Evolutionary conservation across 1,139 yeast genomes (phyloP), one percentile per base, ranked within the genome.

Genomic region (Zygoascus meyerae): DNA sequence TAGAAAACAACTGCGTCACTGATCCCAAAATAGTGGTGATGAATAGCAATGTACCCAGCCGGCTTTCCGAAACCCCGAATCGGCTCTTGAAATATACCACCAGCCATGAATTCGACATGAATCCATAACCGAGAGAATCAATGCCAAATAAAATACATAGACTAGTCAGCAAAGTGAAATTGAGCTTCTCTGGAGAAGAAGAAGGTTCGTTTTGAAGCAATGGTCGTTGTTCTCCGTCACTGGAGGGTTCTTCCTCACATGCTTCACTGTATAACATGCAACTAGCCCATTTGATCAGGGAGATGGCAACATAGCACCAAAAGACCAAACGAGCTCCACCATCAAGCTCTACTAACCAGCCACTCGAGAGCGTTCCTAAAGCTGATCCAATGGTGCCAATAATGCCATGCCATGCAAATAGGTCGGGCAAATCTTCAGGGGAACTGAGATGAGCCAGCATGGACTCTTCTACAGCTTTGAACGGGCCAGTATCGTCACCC

Each of bases 401-500:
- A 42, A 86, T 63, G 11, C 82, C 79, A 60, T 82, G 79, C 58
- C 79, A 73, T 0, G 95, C 89, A 68, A 81, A 87, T 1, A 86
- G 71, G 52, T 81, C 87, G 0, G 95, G 83, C 40, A 95, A 70
- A 48, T 78, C 77, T 43, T 72, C 73, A 42, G 73, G 73, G 0
- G 83, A 79, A 0, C 95, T 83, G 55, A 89, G 67, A 64, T 86
- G 95, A 0, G 96, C 95, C 48, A 89, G 71, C 29, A 86, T 76
- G 0, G 95, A 84, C 61, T 89, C 96, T 61, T 89, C 97, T 16
- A 89, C 80, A 1, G 95, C 80, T 59, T 86, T 83, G 66, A 89
- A 89, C 0, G 97, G 97, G 0, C 97, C 97, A 0, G 92, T 86
- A 60, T 89, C 97, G 58, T 83, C 92, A 12, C 96, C 95, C 34